phyloP scores from a whole-genome alignment of 371 early-diverging fungal species.

The Apophysomyces elegans region DNA sequence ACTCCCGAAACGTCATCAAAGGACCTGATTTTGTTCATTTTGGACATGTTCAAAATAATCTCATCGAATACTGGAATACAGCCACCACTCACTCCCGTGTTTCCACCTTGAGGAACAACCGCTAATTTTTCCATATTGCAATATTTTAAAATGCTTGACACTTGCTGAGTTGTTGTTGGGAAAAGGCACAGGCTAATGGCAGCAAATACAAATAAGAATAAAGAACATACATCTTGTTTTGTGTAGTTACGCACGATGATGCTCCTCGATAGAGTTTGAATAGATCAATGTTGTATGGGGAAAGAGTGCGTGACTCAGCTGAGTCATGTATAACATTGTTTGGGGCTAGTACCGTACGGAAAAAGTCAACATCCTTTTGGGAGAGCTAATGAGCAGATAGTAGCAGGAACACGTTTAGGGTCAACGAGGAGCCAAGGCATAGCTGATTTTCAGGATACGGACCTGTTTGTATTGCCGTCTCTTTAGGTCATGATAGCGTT shows the following conservation, averaged over 20 bases:
- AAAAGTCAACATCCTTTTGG: slow-evolving; percentile 56
- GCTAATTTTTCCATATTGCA: slow-evolving; percentile 81
- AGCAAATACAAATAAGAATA: neutral
- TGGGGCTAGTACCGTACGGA: slow-evolving; percentile 47
- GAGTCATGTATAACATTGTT: slow-evolving; percentile 28
- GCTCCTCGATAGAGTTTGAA: slow-evolving; percentile 82
- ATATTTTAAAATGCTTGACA: slow-evolving; percentile 77
- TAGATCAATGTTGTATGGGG: slow-evolving; percentile 81
- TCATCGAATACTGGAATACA: slow-evolving; percentile 92
- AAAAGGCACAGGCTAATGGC: slow-evolving; percentile 49
- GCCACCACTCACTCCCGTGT: slow-evolving; percentile 88
- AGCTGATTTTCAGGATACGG: too few species aligned
- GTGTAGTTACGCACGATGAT: slow-evolving; percentile 57
- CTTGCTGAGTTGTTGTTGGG: slow-evolving; percentile 80
- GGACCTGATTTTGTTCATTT: slow-evolving; percentile 74
- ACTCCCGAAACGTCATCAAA: slow-evolving; percentile 82
- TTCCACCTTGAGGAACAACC: slow-evolving; percentile 95
- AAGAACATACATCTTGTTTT: neutral
- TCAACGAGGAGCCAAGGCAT: too few species aligned
- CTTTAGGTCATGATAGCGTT: too few species aligned
- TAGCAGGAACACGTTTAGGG: neutral
- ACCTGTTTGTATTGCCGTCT: too few species aligned
- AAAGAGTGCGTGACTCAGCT: slow-evolving; percentile 26
- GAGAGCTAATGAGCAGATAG: slow-evolving; percentile 20
- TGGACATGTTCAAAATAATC: slow-evolving; percentile 74